Base-by-base conservation (phyloP, 2,329 filamentous ascomycete genomes). In the Lasiodiplodia theobromae region DNA sequence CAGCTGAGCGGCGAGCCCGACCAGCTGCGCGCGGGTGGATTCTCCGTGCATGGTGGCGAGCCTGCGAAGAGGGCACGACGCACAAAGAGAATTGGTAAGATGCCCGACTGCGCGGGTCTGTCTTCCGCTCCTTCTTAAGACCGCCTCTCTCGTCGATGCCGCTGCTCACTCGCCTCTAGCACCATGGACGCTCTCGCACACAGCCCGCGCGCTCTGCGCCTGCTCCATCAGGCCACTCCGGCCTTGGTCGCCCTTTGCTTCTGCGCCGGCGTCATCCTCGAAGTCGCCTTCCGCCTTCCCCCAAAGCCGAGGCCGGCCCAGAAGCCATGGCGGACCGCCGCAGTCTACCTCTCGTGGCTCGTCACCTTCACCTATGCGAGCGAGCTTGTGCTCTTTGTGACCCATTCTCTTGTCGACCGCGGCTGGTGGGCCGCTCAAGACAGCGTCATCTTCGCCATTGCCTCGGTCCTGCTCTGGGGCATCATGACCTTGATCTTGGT, bases 391-490 rank as follows among this genome's bases (percentile, higher is more conserved):
- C 34, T 69, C 67, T 79, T 78, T 69, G 71, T 79, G 69, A 74
- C 72, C 51, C 72, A 72, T 0, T 75, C 74, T 4, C 68, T 79
- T 18, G 71, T 75, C 47, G 72, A 79, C 8, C 56, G 53, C n/a
- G 66, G 72, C 31, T 79, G 77, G 51, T 72, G 73, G 52, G 69
- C 77, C n/a, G 75, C 76, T 7, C 72, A 79, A 49, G 72, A 77
- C 64, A 72, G 75, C 12, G 77, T 76, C 14, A 73, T 78, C 51
- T 75, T 75, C 44, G 77, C 75, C 70, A 66, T 80, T 2, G 75
- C 77, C 4, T 77, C 76, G 0, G 76, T 79, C 44, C 71, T 80
- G 0, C 72, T 78, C 47, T 80, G 77, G 77, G 71, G 70, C 21
- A 72, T 73, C 4, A 70, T 78, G 2, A 70, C 69, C 6, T 72